Percentiles rank a stretch among this genome's conserved stretches.
These are phyloP conservation scores for Mortierella sp. DNA, from an alignment of 371 early-diverging fungal genomes.

Conservation along the genomic window DNA sequence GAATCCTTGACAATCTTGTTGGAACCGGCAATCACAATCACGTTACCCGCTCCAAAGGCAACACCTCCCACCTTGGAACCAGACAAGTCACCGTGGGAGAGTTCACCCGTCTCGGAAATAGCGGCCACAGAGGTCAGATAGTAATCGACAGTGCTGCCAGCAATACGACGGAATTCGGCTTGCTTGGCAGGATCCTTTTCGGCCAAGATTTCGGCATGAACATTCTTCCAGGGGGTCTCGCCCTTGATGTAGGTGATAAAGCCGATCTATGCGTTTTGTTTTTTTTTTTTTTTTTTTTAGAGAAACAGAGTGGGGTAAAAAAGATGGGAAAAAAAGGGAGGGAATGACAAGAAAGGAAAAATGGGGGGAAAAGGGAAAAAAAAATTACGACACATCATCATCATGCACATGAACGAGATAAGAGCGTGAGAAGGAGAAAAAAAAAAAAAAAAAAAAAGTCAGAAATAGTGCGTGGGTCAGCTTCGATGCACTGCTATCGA, in stretches of 20 bases:
- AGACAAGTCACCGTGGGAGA: conserved; percentile 49
- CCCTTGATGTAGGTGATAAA: conserved; percentile 55
- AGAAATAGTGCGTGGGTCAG: too few relatives aligned
- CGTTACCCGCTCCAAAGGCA: conserved; percentile 40
- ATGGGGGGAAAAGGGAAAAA: too few relatives aligned
- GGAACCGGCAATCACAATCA: conserved; percentile 51
- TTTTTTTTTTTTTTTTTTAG: too few relatives aligned
- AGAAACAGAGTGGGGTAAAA: too few relatives aligned
- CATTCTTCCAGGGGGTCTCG: conserved; percentile 48
- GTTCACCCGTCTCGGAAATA: conserved; percentile 41
- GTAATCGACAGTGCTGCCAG: conserved; percentile 48
- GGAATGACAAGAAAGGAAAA: too few relatives aligned
- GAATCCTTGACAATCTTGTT: conserved; percentile 55
- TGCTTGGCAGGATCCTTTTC: conserved; percentile 50
- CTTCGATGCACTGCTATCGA: too few relatives aligned
- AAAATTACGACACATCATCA: too few relatives aligned
- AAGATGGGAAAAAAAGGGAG: too few relatives aligned
- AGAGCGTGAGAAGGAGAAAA: too few relatives aligned
- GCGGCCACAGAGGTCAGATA: conserved; percentile 51
- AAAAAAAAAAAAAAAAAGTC: too few relatives aligned
- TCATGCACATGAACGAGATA: too few relatives aligned
- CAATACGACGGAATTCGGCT: conserved; percentile 43
- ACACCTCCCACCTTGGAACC: conserved; percentile 53
- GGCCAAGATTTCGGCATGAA: conserved; percentile 33
- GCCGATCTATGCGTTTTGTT: conserved; percentile 49